Conservation (phyloP, 139 green algal genomes). For the Micractinium conductrix region DNA sequence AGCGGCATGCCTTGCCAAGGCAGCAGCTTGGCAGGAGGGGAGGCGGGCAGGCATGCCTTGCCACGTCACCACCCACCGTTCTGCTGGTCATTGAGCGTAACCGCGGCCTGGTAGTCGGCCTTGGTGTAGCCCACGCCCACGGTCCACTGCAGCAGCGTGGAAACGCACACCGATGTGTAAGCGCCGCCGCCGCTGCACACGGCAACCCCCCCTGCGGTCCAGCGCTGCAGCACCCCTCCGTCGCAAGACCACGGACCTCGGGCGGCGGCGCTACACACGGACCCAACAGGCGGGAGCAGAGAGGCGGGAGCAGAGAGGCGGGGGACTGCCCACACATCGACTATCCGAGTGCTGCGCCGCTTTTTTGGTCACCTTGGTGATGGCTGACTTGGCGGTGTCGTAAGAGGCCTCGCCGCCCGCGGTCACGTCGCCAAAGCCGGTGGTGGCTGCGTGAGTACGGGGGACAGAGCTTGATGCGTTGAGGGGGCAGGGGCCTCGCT, state of each 20-base stretch:
- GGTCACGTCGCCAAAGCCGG: constrained; percentile 43
- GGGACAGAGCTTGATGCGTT: no score
- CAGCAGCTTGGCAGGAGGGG: neutral
- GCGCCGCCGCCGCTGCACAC: no score
- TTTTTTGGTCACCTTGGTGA: constrained; percentile 56
- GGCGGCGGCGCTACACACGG: no score
- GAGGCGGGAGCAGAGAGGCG: neutral
- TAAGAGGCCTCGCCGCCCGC: constrained; percentile 51
- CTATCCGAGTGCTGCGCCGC: no score
- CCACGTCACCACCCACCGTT: neutral
- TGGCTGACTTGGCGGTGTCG: constrained; percentile 52
- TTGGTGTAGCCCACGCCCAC: constrained; percentile 51
- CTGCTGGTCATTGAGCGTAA: constrained; percentile 44
- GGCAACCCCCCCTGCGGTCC: no score
- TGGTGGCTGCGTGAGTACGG: constrained; percentile 27
- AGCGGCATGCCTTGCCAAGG: no score
- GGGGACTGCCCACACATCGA: neutral
- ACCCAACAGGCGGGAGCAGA: neutral
- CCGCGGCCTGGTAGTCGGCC: constrained; percentile 55
- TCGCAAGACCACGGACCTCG: no score
- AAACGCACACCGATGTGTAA: no score
- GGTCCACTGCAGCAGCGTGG: constrained; percentile 27
- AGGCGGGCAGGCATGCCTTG: neutral
- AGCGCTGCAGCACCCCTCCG: no score
- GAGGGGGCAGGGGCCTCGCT: no score